These are phyloP conservation scores for Edaphochlamys debaryana DNA, from an alignment of 139 green algal species.

Conservation along the genomic window DNA sequence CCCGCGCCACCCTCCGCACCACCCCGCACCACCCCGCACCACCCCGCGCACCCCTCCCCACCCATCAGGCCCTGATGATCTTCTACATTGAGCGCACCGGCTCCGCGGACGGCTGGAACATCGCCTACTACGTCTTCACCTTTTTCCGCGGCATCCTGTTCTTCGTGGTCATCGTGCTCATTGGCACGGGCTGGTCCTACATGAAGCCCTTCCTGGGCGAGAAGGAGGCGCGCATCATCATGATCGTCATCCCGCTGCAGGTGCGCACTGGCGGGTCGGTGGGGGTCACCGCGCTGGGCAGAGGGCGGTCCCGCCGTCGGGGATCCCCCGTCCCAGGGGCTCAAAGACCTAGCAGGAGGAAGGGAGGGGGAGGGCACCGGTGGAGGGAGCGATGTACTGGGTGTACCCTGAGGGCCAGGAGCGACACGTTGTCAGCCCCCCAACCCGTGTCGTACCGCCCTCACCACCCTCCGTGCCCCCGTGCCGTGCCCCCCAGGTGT, in stretches of 20 bases:
- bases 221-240: slow-evolving; percentile 88
- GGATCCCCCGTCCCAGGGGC: too few relatives aligned
- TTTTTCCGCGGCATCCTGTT: slow-evolving; percentile 92
- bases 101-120: slow-evolving; percentile 92
- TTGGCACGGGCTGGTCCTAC: slow-evolving; percentile 95
- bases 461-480: neutral
- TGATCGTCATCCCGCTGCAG: slow-evolving; percentile 96
- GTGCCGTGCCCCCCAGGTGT: slow-evolving; percentile 64
- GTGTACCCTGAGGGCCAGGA: too few relatives aligned
- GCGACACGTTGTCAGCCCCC: too few relatives aligned
- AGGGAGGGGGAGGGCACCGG: too few relatives aligned
- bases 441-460: too few relatives aligned
- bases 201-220: slow-evolving; percentile 94
- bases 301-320: too few relatives aligned
- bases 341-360: too few relatives aligned
- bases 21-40: too few relatives aligned
- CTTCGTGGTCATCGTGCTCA: slow-evolving; percentile 95
- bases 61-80: slow-evolving; percentile 71
- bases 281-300: neutral
- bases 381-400: too few relatives aligned
- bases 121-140: slow-evolving; percentile 97
- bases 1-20: too few relatives aligned
- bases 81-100: slow-evolving; percentile 83
- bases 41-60: slow-evolving; percentile 23
- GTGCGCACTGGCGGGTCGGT: slow-evolving; percentile 30